Base-by-base conservation (phyloP, 2,329 filamentous ascomycete species). In the Magnaporthiopsis rhizophila region DNA sequence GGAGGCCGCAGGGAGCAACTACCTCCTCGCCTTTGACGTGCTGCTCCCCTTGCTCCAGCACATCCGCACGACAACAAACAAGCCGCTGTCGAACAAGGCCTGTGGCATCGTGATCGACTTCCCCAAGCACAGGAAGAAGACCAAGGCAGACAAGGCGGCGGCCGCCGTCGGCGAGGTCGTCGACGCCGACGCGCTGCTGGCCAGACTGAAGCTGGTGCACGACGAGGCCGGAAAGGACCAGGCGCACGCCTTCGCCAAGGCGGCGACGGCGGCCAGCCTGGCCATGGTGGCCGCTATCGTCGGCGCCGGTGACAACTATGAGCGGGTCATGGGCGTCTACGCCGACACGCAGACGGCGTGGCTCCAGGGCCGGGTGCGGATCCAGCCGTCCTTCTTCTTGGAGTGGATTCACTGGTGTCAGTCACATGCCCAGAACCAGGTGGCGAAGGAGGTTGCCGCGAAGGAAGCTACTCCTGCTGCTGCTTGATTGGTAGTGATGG, bases 1-100 rank as follows among this genome's bases (percentile, higher is more conserved):
- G 69, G 89, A 95, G 75, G 85, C 89, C 63, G 81, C 83, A 24
- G 83, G 88, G 64, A 82, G 82, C 28, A 89, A 87, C 69, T 12
- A 18, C 58, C 77, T 83, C 1, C 78, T 93, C 0, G 85, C 87
- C 0, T 84, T 95, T 58, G 81, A 86, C 53, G 76, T 95, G 11
- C 78, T 97, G 7, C 74, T 93, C 9, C 92, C 94, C 0, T 80
- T 97, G 0, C 80, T 96, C n/a, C 80, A 83, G 59, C 84, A 95
- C 58, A 86, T 91, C 59, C 87, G 91, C 65, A 89, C 84, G n/a
- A 95, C 91, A 0, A 86, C 83, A 53, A 88, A 87, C 66, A 92
- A 91, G 76, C 83, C 91, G 63, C 84, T 97, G 3, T 84, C 88
- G 1, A 86, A 87, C 64, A 92, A 91, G 72, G 89, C 89, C 0